phyloP scores from a whole-genome alignment of 805 yeast genomes.

The Teunomyces pallodes region DNA sequence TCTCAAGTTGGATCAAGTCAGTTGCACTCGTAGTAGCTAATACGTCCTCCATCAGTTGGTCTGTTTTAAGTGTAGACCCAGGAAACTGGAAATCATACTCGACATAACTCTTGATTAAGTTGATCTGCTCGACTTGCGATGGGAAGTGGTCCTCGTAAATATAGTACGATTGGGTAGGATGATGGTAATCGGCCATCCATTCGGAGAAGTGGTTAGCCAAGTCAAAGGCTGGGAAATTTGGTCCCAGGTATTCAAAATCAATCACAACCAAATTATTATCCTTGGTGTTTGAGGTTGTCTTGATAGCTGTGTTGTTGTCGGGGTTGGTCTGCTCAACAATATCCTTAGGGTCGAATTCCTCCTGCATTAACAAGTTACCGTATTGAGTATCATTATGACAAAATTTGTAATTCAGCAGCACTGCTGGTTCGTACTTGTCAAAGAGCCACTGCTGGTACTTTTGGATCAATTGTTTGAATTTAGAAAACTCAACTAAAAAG shows the following conservation, averaged over 20 bases:
- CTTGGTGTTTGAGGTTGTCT: constrained; percentile 29
- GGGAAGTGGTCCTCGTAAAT: constrained; percentile 66
- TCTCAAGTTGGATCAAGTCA: constrained; percentile 36
- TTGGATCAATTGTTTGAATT: constrained; percentile 48
- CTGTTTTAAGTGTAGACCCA: constrained; percentile 26
- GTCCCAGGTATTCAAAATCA: constrained; percentile 94
- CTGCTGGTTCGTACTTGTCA: constrained; percentile 43
- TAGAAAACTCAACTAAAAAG: constrained; percentile 46
- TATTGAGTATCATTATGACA: constrained; percentile 97
- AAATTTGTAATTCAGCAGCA: constrained; percentile 60
- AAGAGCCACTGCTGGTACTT: constrained; percentile 65
- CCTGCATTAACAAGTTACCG: constrained; percentile 77
- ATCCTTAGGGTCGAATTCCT: constrained; percentile 50
- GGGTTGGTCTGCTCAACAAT: constrained; percentile 18
- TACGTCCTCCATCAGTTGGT: not conserved
- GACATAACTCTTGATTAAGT: constrained; percentile 75
- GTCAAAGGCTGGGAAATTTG: constrained; percentile 86
- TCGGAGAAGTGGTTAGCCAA: constrained; percentile 91
- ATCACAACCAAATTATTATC: constrained; percentile 75
- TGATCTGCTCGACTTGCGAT: constrained; percentile 59
- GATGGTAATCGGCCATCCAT: constrained; percentile 95
- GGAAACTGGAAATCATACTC: constrained; percentile 50
- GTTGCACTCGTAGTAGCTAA: constrained; percentile 13
- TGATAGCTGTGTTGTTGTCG: constrained; percentile 10
- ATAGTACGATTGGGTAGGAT: constrained; percentile 49